phyloP scores from a whole-genome alignment of 1,139 yeast species.

The Sugiyamaella xylanicola region DNA sequence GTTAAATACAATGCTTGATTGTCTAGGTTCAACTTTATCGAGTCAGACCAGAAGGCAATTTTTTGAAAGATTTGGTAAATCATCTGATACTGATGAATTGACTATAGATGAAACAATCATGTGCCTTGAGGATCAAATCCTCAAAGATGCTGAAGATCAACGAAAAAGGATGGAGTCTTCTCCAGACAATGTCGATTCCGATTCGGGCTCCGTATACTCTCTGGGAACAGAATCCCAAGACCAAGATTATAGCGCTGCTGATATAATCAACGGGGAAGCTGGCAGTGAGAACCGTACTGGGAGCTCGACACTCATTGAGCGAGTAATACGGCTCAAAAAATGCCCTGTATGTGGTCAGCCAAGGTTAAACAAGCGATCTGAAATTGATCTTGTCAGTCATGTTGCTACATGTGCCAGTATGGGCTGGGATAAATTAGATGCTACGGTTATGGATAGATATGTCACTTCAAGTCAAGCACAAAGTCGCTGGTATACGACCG shows the following conservation, averaged over 20 bases:
- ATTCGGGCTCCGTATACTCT: not conserved
- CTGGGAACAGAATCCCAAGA: not conserved
- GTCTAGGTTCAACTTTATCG: slow-evolving; percentile 61
- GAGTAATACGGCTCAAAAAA: slow-evolving; percentile 58
- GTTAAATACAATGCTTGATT: slow-evolving; percentile 58
- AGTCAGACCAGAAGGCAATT: slow-evolving; percentile 51
- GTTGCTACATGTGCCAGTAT: slow-evolving; percentile 83
- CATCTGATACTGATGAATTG: slow-evolving; percentile 57
- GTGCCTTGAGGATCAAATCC: slow-evolving; percentile 50
- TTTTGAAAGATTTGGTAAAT: slow-evolving; percentile 49
- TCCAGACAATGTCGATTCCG: slow-evolving; percentile 16
- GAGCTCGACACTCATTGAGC: slow-evolving; percentile 36
- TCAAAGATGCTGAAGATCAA: slow-evolving; percentile 34
- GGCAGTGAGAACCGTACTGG: slow-evolving; percentile 20
- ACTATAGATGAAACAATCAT: slow-evolving; percentile 60
- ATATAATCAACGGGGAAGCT: slow-evolving; percentile 1
- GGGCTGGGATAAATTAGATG: slow-evolving; percentile 71
- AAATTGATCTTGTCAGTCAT: slow-evolving; percentile 76
- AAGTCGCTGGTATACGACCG: slow-evolving; percentile 84
- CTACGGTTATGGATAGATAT: slow-evolving; percentile 65
- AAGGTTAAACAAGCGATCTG: slow-evolving; percentile 56
- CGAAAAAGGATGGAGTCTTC: slow-evolving; percentile 21
- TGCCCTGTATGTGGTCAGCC: slow-evolving; percentile 81
- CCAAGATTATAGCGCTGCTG: not conserved
- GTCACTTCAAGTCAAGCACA: slow-evolving; percentile 84